Percentiles rank a stretch among this genome's conserved stretches.
Evolutionary conservation across 495 filamentous ascomycete genomes (phyloP).

Genomic region (Aspergillus mulundensis): DNA sequence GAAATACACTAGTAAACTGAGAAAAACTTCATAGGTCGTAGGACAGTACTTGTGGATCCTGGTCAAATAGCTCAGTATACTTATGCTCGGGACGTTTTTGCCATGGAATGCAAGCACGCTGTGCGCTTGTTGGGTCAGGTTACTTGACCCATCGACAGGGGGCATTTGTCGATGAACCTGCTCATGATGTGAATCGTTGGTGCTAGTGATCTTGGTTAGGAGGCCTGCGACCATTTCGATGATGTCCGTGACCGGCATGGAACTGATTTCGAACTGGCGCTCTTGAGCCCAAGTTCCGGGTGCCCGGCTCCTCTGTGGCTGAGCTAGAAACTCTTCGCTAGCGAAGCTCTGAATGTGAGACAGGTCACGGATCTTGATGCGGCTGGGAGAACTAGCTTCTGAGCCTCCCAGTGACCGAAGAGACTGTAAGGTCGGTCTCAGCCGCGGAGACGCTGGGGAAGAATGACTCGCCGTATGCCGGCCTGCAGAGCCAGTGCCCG

Average conservation of each 20-base stretch:
- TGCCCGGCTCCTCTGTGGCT: conserved; percentile 40
- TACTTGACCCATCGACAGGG: conserved; percentile 56
- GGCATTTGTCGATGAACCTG: conserved; percentile 68
- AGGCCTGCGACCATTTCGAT: conserved; percentile 99
- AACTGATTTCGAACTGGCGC: conserved; percentile 88
- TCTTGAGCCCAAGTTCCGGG: conserved; percentile 45
- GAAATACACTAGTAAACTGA: conserved; percentile 94
- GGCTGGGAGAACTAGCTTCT: conserved; percentile 61
- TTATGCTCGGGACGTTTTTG: conserved; percentile 97
- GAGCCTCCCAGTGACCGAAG: conserved; percentile 49
- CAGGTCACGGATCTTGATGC: conserved; percentile 78
- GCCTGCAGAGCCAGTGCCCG: conserved; percentile 3
- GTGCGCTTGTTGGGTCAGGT: conserved; percentile 72
- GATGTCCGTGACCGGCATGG: conserved; percentile 95
- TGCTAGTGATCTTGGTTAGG: conserved; percentile 95
- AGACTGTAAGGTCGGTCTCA: conserved; percentile 50
- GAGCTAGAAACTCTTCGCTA: conserved; percentile 62
- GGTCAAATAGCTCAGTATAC: conserved; percentile 91
- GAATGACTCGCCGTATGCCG: conserved; percentile 23
- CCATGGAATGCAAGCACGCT: conserved; percentile 98
- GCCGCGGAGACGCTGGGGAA: conserved; percentile 50
- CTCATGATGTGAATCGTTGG: conserved; percentile 93
- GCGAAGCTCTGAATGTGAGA: conserved; percentile 88
- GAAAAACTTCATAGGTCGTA: conserved; percentile 96
- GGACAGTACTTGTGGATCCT: conserved; percentile 99